Percentiles rank a stretch among this genome's conserved stretches.
phyloP scores from a whole-genome alignment of 768 basidiomycete species.

The Leccinum barrowsii region DNA sequence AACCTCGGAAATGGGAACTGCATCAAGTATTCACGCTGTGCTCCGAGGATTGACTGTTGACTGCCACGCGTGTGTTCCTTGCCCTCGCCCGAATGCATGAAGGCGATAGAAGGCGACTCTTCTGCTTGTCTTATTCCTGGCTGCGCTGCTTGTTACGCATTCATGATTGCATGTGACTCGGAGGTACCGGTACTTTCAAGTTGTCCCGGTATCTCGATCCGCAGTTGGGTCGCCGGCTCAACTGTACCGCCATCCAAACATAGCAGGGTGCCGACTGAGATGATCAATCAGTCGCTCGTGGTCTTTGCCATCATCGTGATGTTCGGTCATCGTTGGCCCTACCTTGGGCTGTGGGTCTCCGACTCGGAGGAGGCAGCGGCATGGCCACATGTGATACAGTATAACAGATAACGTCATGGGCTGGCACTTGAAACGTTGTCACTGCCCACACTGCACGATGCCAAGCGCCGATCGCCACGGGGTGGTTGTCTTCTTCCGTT shows the following conservation, averaged over 20 bases:
- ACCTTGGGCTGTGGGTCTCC: neutral
- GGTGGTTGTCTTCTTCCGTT: neutral
- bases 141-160: neutral
- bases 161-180: neutral
- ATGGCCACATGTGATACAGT: neutral
- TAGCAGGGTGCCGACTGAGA: neutral
- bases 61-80: neutral
- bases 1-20: too few species aligned
- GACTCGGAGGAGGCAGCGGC: neutral
- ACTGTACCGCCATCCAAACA: neutral
- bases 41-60: too few species aligned
- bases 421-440: neutral
- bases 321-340: too few species aligned
- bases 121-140: neutral
- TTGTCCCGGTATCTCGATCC: too few species aligned
- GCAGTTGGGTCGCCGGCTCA: too few species aligned
- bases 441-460: neutral
- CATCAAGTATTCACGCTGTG: too few species aligned
- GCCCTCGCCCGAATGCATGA: neutral
- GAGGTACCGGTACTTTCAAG: too few species aligned
- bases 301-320: too few species aligned
- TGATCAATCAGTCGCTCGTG: neutral
- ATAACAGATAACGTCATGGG: neutral
- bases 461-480: neutral
- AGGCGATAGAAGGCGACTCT: neutral